A percentile compares a stretch with the other conserved stretches of the same genome.
Conservation (phyloP, 2,329 filamentous ascomycete species). For the Aspergillus sergii region DNA sequence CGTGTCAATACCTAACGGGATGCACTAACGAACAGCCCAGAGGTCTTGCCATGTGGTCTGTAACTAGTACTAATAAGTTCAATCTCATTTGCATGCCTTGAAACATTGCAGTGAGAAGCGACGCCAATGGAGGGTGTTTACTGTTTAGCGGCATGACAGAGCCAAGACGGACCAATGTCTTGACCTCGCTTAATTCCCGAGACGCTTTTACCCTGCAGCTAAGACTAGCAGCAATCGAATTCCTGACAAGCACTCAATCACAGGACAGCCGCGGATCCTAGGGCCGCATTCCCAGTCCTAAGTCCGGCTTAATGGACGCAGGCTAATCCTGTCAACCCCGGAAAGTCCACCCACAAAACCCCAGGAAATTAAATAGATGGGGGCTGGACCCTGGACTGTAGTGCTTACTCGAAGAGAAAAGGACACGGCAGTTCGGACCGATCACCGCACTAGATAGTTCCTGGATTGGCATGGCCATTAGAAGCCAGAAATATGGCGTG, state of each 20-base stretch:
- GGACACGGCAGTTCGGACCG: not conserved
- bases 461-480: not conserved
- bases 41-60: not conserved
- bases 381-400: not conserved
- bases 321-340: not conserved
- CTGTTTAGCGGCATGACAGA: not conserved
- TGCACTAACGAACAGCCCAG: too few species aligned
- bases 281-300: not conserved
- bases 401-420: not conserved
- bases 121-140: slow-evolving; percentile 6
- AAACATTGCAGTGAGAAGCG: not conserved
- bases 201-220: not conserved
- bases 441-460: not conserved
- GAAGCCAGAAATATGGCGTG: not conserved
- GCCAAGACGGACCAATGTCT: slow-evolving; percentile 1
- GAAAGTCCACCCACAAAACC: not conserved
- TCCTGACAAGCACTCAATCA: not conserved
- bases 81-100: not conserved
- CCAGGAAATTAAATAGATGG: not conserved
- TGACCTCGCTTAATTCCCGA: not conserved
- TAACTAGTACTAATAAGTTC: not conserved
- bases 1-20: not conserved
- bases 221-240: not conserved
- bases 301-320: too few species aligned
- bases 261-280: not conserved